These are phyloP conservation scores for Hymenoscyphus fraxineus DNA, from an alignment of 2,329 filamentous ascomycete genomes.

Conservation along the genomic window DNA sequence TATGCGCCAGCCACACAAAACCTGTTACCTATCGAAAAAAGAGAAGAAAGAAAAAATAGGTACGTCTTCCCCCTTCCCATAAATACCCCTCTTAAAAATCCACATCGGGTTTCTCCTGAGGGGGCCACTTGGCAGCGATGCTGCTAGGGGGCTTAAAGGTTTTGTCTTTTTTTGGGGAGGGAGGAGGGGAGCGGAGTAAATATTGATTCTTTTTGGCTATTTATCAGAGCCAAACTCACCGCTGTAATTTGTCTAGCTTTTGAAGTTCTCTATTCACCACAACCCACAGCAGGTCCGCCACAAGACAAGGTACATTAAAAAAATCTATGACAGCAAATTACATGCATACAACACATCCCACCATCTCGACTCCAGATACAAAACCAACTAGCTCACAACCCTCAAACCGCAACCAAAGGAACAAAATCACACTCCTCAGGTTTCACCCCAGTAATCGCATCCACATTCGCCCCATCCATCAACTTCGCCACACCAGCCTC, in stretches of 20 bases:
- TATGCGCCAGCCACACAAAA: too few species aligned
- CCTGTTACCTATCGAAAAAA: too few species aligned
- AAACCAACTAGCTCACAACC: neutral
- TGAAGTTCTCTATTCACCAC: neutral
- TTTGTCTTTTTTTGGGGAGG: neutral
- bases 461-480: constrained; percentile 8
- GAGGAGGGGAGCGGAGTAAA: too few species aligned
- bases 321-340: neutral
- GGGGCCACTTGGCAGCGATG: too few species aligned
- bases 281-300: neutral
- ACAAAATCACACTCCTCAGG: constrained; percentile 11
- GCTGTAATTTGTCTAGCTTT: neutral
- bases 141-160: too few species aligned
- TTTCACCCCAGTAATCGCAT: constrained; percentile 8
- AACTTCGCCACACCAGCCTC: neutral
- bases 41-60: too few species aligned
- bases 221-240: too few species aligned
- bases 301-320: neutral
- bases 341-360: neutral
- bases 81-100: too few species aligned
- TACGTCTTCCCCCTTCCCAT: too few species aligned
- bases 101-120: too few species aligned
- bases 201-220: too few species aligned
- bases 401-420: constrained; percentile 8
- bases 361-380: neutral